phyloP scores from a whole-genome alignment of 805 yeast species.

The Hanseniaspora meyeri region DNA sequence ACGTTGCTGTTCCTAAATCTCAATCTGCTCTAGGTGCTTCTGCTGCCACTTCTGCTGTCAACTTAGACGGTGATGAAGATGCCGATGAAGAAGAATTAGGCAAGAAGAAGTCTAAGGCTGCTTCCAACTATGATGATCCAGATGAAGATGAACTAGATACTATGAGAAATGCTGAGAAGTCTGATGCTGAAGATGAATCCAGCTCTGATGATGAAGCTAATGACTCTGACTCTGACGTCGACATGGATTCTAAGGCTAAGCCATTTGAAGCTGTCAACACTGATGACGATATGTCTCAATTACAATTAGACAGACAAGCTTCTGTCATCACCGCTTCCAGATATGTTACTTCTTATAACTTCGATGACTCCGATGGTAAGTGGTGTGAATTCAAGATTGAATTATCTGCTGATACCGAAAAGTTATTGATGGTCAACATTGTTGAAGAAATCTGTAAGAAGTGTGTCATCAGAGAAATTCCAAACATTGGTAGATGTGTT shows the following conservation, averaged over 20 bases:
- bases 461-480: conserved; percentile 86
- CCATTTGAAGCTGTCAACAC: conserved; percentile 21
- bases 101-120: conserved; percentile 58
- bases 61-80: conserved; percentile 48
- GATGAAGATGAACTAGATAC: conserved; percentile 91
- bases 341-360: conserved; percentile 67
- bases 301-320: conserved; percentile 74
- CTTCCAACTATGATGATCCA: conserved; percentile 86
- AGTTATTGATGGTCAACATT: conserved; percentile 91
- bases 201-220: conserved; percentile 30
- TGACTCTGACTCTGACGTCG: conserved; percentile 31
- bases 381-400: conserved; percentile 90
- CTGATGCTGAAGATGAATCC: conserved; percentile 54
- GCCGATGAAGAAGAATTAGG: conserved; percentile 50
- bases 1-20: conserved; percentile 54
- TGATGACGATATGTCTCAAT: conserved; percentile 34
- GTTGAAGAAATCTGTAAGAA: conserved; percentile 82
- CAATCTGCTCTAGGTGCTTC: conserved; percentile 35
- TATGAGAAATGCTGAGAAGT: conserved; percentile 70
- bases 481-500: conserved; percentile 83
- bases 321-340: conserved; percentile 65
- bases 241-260: conserved; percentile 29
- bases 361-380: conserved; percentile 75
- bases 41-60: conserved; percentile 26
- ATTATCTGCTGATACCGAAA: conserved; percentile 74